Evolutionary conservation across 2,329 filamentous ascomycete genomes (phyloP), one percentile per base, ranked within the genome.

Genomic region (Rhynchosporium graminicola): DNA sequence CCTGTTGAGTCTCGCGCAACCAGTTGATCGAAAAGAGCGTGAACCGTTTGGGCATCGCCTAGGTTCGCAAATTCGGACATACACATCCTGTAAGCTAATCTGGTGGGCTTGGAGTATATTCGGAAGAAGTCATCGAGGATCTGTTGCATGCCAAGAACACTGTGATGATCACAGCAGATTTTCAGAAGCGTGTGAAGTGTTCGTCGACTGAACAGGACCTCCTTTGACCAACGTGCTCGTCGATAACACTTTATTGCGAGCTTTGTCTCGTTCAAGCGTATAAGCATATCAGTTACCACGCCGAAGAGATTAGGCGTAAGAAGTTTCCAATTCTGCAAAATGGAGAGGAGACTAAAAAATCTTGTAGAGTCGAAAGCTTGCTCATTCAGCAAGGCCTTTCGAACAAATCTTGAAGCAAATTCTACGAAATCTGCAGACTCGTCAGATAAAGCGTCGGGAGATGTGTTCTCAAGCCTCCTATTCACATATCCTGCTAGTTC

Each of bases 21-120:
- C 64, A 69, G 77, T 45, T 76, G 75, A 8, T 79, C 68, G 64
- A 83, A 83, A 7, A 82, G 61, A 40, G 73, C 70, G 46, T 79
- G 69, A 36, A 82, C 78, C 26, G 76, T 76, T 29, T 69, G 67
- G 13, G 76, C 74, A 65, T 84, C 78, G 31, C 81, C 81, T 59
- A 77, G 74, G 45, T 73, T 71, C 42, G 82, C 78, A 68, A 80
- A 80, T 10, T 74, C 75, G 8, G 70, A 72, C 65, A 75, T 67
- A 64, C 67, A 80, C 67, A 63, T 72, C 46, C 62, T 69, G 57
- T 76, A 76, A 8, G 74, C 69, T 29, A 50, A 38, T 26, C 64
- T 58, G 47, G 68, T 71, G 15, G 75, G 75, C 51, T 64, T 66
- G 38, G 55, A 62, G 57, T 73, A 69, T 38, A 70, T 69, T 28